Percentiles rank a stretch among this genome's conserved stretches.
Conservation (phyloP, 1,284 basidiomycete species). For the Ustilago tritici region DNA sequence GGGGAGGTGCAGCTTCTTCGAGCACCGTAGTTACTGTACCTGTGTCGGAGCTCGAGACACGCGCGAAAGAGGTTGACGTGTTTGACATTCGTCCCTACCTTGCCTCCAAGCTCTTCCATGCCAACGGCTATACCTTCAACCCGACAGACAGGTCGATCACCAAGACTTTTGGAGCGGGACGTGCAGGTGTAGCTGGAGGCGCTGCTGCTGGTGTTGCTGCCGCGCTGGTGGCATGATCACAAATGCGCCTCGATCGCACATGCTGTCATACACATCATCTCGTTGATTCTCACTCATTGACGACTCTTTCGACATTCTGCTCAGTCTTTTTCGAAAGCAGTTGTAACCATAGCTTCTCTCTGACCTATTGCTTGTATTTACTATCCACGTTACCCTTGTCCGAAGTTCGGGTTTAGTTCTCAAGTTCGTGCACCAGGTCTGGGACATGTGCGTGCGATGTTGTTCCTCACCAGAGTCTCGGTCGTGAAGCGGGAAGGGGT, state of each 20-base stretch:
- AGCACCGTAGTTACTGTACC: constrained; percentile 59
- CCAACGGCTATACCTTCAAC: constrained; percentile 83
- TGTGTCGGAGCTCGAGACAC: constrained; percentile 71
- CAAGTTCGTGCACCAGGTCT: background rate
- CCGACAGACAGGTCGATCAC: constrained; percentile 58
- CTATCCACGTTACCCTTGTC: background rate
- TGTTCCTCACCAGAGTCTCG: background rate
- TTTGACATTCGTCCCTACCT: constrained; percentile 90
- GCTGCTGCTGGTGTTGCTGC: constrained; percentile 24
- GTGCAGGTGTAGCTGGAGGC: constrained; percentile 19
- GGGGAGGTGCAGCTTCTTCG: constrained; percentile 21
- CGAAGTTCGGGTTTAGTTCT: background rate
- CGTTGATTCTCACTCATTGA: constrained; percentile 1
- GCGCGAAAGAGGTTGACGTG: constrained; percentile 90
- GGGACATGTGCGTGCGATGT: background rate
- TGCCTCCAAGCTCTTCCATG: constrained; percentile 82
- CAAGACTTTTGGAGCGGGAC: constrained; percentile 58
- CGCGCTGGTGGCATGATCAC: constrained; percentile 31
- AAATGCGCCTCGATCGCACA: background rate
- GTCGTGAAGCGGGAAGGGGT: background rate
- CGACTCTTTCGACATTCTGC: constrained; percentile 1
- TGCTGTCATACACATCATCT: background rate
- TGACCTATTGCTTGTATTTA: constrained; percentile 5
- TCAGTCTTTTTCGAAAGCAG: constrained; percentile 3
- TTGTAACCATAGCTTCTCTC: constrained; percentile 10